Conservation (phyloP, 768 basidiomycete species). For the Tephrocybe sp. region DNA sequence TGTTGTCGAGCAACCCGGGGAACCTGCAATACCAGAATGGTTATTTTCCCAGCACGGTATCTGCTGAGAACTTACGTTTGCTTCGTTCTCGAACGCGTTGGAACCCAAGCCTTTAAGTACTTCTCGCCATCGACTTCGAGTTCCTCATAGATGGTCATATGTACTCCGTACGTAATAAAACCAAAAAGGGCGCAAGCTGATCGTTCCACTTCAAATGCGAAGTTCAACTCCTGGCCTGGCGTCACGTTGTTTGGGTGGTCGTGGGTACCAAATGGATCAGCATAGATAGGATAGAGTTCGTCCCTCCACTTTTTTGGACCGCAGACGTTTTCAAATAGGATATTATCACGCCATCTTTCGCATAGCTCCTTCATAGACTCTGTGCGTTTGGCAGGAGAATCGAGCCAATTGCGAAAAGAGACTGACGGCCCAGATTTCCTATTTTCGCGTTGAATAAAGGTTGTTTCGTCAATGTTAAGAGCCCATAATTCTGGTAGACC, state of each 20-base stretch:
- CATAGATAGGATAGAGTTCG: constrained; percentile 81
- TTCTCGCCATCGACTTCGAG: constrained; percentile 28
- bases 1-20: constrained; percentile 86
- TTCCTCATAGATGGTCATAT: constrained; percentile 75
- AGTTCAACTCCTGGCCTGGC: constrained; percentile 45
- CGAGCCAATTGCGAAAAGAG: constrained; percentile 48
- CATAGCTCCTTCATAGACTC: constrained; percentile 62
- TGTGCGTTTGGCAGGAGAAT: constrained; percentile 59
- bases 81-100: constrained; percentile 81
- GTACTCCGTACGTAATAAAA: constrained; percentile 87
- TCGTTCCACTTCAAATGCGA: constrained; percentile 87
- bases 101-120: constrained; percentile 76
- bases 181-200: constrained; percentile 89
- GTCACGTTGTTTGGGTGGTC: constrained; percentile 39
- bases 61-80: constrained; percentile 61
- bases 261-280: constrained; percentile 60
- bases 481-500: constrained; percentile 38
- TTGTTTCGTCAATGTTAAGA: constrained; percentile 29
- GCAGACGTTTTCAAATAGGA: constrained; percentile 60
- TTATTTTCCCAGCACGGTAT: background rate
- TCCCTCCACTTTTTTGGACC: constrained; percentile 80
- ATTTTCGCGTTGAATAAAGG: constrained; percentile 15
- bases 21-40: constrained; percentile 1
- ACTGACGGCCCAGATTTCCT: constrained; percentile 33
- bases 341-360: constrained; percentile 71